These are phyloP conservation scores for Phalaenopsis aphrodite DNA, from an alignment of 106 monocot species.

Conservation along the genomic window DNA sequence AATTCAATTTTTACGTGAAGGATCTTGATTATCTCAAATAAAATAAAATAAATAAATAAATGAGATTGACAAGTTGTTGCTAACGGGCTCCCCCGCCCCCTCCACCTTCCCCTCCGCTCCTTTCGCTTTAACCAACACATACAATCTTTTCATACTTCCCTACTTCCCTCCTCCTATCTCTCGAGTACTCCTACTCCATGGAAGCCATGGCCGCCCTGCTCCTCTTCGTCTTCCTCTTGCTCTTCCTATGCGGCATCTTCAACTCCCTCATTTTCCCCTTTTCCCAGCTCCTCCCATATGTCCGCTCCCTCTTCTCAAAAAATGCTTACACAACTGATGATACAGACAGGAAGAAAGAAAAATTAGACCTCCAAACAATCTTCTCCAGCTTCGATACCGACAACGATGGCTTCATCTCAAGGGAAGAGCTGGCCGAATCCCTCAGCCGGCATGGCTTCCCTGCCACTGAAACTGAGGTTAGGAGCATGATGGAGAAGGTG, in stretches of 20 bases:
- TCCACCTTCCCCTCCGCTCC: too few relatives aligned
- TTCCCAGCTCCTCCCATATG: constrained; percentile 15
- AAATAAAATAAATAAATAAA: too few relatives aligned
- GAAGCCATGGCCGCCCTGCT: background rate
- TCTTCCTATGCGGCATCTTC: constrained; percentile 7
- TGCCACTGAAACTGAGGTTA: constrained; percentile 15
- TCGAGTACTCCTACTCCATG: background rate
- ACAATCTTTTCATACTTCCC: background rate
- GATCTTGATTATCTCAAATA: too few relatives aligned
- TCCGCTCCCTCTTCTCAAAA: constrained; percentile 15
- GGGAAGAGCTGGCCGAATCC: constrained; percentile 33
- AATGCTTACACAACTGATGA: background rate
- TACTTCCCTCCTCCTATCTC: background rate
- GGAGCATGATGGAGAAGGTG: constrained; percentile 26
- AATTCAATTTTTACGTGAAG: too few relatives aligned
- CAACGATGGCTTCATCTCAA: constrained; percentile 51
- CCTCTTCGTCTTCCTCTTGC: constrained; percentile 1
- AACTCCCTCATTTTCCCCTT: constrained; percentile 5
- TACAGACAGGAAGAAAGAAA: background rate
- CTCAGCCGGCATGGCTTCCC: constrained; percentile 22
- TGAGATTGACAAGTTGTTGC: too few relatives aligned
- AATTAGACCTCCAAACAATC: constrained; percentile 10
- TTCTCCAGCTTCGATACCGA: constrained; percentile 42
- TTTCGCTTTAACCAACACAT: too few relatives aligned
- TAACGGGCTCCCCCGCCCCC: too few relatives aligned